Evolutionary conservation across 345 rosid species (phyloP).

Genomic region (Raphanus sativus): DNA sequence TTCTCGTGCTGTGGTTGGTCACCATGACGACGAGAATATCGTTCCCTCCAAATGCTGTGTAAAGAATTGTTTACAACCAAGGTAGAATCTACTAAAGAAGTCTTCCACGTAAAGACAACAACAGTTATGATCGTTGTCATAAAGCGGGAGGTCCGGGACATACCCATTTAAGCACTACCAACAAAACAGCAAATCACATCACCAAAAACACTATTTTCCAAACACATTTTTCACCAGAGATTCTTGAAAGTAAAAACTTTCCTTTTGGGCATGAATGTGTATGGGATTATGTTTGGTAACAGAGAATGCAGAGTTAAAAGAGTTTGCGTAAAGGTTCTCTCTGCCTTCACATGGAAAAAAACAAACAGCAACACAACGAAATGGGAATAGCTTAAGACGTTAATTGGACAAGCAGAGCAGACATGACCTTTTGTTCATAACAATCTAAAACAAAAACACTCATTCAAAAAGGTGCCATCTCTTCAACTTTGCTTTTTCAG

Average conservation of each 20-base stretch:
- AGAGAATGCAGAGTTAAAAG: constrained; percentile 1
- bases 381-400: neutral
- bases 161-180: constrained; percentile 22
- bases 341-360: constrained; percentile 15
- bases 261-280: constrained; percentile 2
- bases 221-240: neutral
- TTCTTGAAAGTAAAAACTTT: constrained; percentile 24
- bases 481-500: constrained; percentile 21
- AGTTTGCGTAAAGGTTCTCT: neutral
- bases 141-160: neutral
- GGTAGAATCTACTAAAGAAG: constrained; percentile 18
- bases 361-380: constrained; percentile 24
- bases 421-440: neutral
- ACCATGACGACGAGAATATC: no score
- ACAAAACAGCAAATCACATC: constrained; percentile 37
- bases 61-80: neutral
- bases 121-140: constrained; percentile 18
- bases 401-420: neutral
- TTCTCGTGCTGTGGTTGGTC: no score
- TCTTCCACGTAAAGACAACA: constrained; percentile 15
- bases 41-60: no score
- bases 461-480: neutral
- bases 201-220: neutral
- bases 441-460: neutral
- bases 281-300: constrained; percentile 9